Percentiles rank a stretch among this genome's conserved stretches.
Evolutionary conservation across 768 basidiomycete genomes (phyloP).

Genomic region (Cystobasidium tubakii): DNA sequence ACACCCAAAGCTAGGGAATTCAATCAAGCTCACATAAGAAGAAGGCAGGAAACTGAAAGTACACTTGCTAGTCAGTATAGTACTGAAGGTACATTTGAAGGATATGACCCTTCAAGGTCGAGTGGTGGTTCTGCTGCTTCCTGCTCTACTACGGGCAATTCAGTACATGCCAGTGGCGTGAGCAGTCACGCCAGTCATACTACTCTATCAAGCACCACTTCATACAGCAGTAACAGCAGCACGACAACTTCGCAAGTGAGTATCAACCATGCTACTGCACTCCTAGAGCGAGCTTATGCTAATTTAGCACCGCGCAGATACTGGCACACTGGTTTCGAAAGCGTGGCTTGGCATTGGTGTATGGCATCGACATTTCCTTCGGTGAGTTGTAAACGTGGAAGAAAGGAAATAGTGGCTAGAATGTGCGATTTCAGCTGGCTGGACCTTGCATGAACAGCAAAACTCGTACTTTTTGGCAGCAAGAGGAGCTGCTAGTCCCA

Average conservation of each 20-base stretch:
- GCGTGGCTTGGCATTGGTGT: constrained; percentile 12
- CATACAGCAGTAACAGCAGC: not conserved
- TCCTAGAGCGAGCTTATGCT: no score
- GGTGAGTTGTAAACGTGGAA: not conserved
- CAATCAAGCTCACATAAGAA: not conserved
- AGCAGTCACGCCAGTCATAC: not conserved
- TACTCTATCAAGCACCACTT: not conserved
- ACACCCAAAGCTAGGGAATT: not conserved
- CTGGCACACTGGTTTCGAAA: constrained; percentile 31
- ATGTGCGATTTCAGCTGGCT: no score
- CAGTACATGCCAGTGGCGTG: not conserved
- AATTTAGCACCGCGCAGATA: not conserved
- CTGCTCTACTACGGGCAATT: not conserved
- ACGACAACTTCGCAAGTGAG: not conserved
- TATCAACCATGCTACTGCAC: no score
- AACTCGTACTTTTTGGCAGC: not conserved
- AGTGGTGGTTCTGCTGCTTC: not conserved
- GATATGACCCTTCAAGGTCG: not conserved
- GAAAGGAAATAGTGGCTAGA: no score
- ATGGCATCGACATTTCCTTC: constrained; percentile 28
- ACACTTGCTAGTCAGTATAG: constrained; percentile 11
- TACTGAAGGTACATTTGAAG: not conserved
- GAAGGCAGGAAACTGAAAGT: not conserved
- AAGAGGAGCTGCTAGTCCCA: constrained; percentile 24
- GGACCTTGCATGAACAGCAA: no score